Conservation (phyloP, 371 early-diverging fungal genomes). For the Apophysomyces trapeziformis region DNA sequence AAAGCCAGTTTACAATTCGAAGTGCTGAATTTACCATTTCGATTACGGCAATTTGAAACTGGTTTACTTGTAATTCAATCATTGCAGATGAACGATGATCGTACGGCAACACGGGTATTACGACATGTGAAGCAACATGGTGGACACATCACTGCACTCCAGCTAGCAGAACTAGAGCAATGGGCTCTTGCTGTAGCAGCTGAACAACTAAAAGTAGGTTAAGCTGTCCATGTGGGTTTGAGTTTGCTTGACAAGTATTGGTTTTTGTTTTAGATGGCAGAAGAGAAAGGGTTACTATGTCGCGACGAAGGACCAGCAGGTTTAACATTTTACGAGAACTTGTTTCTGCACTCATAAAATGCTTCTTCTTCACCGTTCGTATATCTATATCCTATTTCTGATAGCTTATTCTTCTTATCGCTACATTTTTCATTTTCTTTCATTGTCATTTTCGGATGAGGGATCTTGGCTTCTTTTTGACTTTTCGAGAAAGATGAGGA, state of each 20-base stretch:
- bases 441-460: slow-evolving; percentile 11
- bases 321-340: slow-evolving; percentile 80
- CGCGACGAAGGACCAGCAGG: slow-evolving; percentile 88
- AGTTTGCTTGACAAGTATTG: slow-evolving; percentile 4
- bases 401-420: not conserved
- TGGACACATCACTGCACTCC: slow-evolving; percentile 64
- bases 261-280: slow-evolving; percentile 65
- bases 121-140: slow-evolving; percentile 60
- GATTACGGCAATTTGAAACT: slow-evolving; percentile 75
- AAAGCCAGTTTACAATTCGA: slow-evolving; percentile 75
- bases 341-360: slow-evolving; percentile 34
- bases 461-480: slow-evolving; percentile 23
- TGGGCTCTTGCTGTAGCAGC: slow-evolving; percentile 68
- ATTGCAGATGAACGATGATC: slow-evolving; percentile 71
- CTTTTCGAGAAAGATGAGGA: slow-evolving; percentile 17
- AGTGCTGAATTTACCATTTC: slow-evolving; percentile 68
- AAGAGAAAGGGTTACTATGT: slow-evolving; percentile 78
- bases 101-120: slow-evolving; percentile 62
- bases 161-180: slow-evolving; percentile 71
- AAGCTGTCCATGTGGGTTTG: not conserved
- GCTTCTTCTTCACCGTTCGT: not conserved
- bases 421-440: slow-evolving; percentile 21
- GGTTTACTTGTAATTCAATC: slow-evolving; percentile 82
- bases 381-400: no score
- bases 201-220: slow-evolving; percentile 75